Evolutionary conservation across 345 rosid species (phyloP), one percentile per base, ranked within the genome.

Genomic region (Eucalyptus coolabah): DNA sequence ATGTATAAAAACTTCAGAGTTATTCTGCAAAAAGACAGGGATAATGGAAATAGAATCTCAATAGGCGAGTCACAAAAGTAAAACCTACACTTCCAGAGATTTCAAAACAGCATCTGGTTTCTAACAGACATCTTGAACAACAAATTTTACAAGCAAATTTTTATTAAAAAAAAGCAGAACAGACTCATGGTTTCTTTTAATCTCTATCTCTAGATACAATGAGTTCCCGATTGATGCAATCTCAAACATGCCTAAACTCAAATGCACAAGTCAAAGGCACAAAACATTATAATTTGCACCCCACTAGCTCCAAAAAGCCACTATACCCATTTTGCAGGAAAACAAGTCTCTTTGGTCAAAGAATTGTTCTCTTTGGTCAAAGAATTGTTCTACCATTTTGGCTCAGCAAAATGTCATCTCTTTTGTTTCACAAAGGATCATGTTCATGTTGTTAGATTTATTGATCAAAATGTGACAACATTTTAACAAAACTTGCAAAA

Each of bases 1-100:
- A n/a, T 98, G 98, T 91, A 98, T 91, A 91, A 92, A 93, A 90
- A 95, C 98, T 92, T 95, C 94, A 87, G 98, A 95, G 90, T 96
- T 95, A 89, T 92, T 89, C 98, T 95, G 59, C 77, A 69, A 86
- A 90, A 86, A 91, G 50, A 90, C 45, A 77, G 47, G 65, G 90
- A 87, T 51, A n/a, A 77, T 21, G 28, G 45, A 40, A 37, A 77
- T 77, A 77, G 47, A 77, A 77, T 77, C 83, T 77, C 47, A 77
- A 40, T 69, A 69, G 83, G 30, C 21, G 83, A 77, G 83, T 77
- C 83, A 37, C 15, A 77, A 40, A 37, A 77, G 5, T 37, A 77
- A 77, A 77, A 40, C 83, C 83, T 77, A 77, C 47, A 77, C 83
- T 77, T 40, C 47, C 83, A 21, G 9, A 2, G 47, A 77, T 77